phyloP scores from a whole-genome alignment of 768 basidiomycete genomes.

The Russula olivacea region DNA sequence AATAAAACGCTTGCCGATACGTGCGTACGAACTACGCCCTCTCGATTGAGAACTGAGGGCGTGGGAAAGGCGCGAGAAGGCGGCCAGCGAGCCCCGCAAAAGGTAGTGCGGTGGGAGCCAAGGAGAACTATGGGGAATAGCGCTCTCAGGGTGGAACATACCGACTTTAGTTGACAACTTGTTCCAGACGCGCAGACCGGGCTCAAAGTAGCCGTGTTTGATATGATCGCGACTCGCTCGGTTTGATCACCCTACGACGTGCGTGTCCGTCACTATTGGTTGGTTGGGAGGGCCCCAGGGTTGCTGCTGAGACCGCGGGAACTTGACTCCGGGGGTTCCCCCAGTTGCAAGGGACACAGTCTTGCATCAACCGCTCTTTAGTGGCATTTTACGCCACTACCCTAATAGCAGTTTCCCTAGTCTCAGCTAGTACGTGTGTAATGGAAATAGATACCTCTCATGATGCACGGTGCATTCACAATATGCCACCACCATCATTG shows the following conservation, averaged over 20 bases:
- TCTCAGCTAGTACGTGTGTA: too few relatives aligned
- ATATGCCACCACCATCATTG: neutral
- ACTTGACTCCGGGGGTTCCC: neutral
- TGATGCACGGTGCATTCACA: neutral
- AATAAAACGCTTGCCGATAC: neutral
- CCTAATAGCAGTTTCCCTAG: neutral
- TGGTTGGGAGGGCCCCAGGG: neutral
- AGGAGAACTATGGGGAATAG: constrained; percentile 3
- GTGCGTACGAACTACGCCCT: neutral
- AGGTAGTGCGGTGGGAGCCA: neutral
- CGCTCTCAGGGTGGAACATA: neutral
- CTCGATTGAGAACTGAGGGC: neutral
- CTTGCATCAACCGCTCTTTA: too few relatives aligned
- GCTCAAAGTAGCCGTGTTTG: neutral
- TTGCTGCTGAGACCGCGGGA: neutral
- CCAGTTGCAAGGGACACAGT: neutral
- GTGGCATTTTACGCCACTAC: neutral
- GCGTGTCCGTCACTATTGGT: neutral
- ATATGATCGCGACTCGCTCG: neutral
- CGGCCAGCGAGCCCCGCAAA: neutral
- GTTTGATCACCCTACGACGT: neutral
- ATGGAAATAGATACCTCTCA: neutral
- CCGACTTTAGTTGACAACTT: too few relatives aligned
- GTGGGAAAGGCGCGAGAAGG: neutral
- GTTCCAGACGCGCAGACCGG: neutral